Base-by-base conservation (phyloP, 176 grass and related monocot species). In the Avena insularis region DNA sequence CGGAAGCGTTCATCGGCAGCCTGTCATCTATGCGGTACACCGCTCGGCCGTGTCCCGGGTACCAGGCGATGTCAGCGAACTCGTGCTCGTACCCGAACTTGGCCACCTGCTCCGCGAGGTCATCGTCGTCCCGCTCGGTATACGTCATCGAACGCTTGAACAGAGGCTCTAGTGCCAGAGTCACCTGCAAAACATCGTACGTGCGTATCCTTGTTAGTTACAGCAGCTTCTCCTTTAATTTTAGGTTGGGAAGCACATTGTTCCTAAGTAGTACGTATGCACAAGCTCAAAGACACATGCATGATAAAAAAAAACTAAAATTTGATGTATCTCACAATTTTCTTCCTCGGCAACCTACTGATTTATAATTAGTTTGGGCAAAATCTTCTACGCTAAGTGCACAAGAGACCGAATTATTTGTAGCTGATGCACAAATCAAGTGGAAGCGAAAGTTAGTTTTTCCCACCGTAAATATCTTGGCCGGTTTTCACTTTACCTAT, bases 61-160 rank as follows among this genome's bases (percentile, higher is more conserved):
- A 89, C 94, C 94, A 96, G 2, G 75, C 65, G 55, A 96, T 92
- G 76, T 96, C 94, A 1, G 84, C 94, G 68, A 90, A 96, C 12
- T 93, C 84, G 73, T 96, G 60, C 82, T 87, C 46, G 48, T 84
- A 71, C n/a, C 89, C 92, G 21, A 89, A 96, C 5, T 68, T 90
- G 4, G 75, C 16, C 20, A 88, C 80, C 68, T 85, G 88, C 46
- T 92, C 87, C 16, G 49, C 90, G 2, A 96, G 89, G 31, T 87
- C 83, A 1, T 21, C 57, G 79, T 96, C 94, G 20, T 87, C 82
- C 5, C 61, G 70, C 66, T 90, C 83, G 1, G 6, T 65, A 82
- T 90, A 93, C 11, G 87, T 96, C 23, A 92, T 23, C 35, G 94
- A 90, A 2, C 94, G 91, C 82, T 96, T 96, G 87, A 96, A 96